A percentile compares a stretch with the other conserved stretches of the same genome.
Evolutionary conservation across 2,329 filamentous ascomycete species (phyloP).

Genomic region (Furcasterigmium sp.): DNA sequence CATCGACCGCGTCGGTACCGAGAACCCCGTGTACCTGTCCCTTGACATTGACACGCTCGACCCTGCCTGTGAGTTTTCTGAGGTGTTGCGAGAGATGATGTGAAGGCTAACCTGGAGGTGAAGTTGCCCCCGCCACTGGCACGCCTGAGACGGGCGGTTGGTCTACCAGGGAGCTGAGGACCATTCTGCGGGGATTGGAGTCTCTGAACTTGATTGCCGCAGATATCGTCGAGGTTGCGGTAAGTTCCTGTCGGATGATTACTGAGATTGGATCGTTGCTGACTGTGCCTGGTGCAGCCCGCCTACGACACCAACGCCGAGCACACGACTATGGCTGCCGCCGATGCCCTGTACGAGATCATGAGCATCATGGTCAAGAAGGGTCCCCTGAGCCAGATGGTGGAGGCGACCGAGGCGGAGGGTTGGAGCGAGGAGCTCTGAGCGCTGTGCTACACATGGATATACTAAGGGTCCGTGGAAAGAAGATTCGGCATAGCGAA

Average conservation of each 20-base stretch:
- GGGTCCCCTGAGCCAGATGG: conserved; percentile 53
- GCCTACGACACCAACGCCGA: conserved; percentile 71
- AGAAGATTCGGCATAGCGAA: no score
- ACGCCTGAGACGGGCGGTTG: conserved; percentile 74
- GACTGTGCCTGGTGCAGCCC: conserved; percentile 28
- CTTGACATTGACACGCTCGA: conserved; percentile 88
- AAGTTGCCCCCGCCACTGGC: conserved; percentile 64
- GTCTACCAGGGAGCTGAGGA: conserved; percentile 67
- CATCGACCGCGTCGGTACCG: conserved; percentile 65
- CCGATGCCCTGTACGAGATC: conserved; percentile 68
- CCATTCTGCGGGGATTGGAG: conserved; percentile 65
- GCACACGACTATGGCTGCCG: conserved; percentile 68
- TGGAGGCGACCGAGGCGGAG: not conserved
- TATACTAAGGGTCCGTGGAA: no score
- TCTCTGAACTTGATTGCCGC: conserved; percentile 64
- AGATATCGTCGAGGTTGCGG: conserved; percentile 69
- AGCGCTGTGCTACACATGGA: not conserved
- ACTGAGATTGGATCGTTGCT: not conserved
- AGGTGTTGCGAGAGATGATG: no score
- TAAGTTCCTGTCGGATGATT: conserved; percentile 18
- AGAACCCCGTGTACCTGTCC: conserved; percentile 72
- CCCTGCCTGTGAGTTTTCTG: conserved; percentile 58
- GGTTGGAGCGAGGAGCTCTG: not conserved
- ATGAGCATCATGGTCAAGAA: conserved; percentile 81
- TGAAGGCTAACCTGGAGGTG: not conserved